Base-by-base conservation (phyloP, 176 grass and related monocot genomes). In the Carex scoparia region DNA sequence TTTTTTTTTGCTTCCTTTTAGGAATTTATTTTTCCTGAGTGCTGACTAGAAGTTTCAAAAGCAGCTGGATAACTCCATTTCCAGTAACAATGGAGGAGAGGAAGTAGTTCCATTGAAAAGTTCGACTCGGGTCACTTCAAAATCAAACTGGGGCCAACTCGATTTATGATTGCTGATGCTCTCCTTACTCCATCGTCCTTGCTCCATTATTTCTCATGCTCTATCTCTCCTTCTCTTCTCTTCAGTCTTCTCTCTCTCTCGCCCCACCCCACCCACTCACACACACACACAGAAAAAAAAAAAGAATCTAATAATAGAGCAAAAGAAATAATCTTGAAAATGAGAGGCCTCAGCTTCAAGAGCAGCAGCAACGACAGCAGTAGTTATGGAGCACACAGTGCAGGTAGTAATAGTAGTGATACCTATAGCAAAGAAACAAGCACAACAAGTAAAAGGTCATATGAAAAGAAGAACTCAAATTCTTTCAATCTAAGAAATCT, bases 401-500 rank as follows among this genome's bases (percentile, higher is more conserved):
- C 11, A 31, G 16, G 14, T 68, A 75, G 61, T 67, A 65, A 5
- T 31, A 46, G 57, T 46, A 62, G 32, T 19, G 7, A n/a, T 44
- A 61, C 53, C 63, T 15, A 10, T 40, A 82, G 66, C 61, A 65
- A 53, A 38, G 56, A 61, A 38, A 76, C 80, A 54, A 70, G 37
- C 31, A 69, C 11, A 63, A 42, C 37, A 87, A 73, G 49, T 77
- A 77, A 56, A 7, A 33, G 5, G 27, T 77, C 58, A 12, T 42
- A 61, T 76, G 80, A 84, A 12, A 82, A 76, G 14, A 42, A 80
- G 5, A 69, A 78, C 11, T 91, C 91, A 11, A 86, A 67, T 12
- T 94, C 87, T 54, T 92, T 95, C 81, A 95, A 84, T 86, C 91
- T 92, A 53, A 88, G 91, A 55, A 88, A 83, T 84, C 88, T 99